A percentile compares a stretch with the other conserved stretches of the same genome.
These are phyloP conservation scores for Fraxinus sp. DNA, from an alignment of 305 asterid genomes.

Conservation along the genomic window DNA sequence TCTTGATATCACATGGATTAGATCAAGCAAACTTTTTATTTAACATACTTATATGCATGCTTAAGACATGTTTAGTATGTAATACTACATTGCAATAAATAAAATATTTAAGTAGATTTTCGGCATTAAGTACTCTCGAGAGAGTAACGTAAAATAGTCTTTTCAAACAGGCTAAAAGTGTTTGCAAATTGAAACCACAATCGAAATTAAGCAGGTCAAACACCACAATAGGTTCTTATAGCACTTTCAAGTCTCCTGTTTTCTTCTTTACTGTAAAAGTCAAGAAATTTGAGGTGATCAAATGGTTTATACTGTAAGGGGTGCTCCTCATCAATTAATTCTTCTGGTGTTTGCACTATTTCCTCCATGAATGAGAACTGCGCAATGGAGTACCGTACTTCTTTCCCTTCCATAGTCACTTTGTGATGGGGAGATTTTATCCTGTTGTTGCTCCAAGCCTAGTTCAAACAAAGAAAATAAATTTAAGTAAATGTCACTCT, in stretches of 20 bases:
- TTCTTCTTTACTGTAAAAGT: constrained; percentile 62
- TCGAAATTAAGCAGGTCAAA: constrained; percentile 18
- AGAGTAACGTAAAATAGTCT: neutral
- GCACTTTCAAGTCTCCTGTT: constrained; percentile 60
- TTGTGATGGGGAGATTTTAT: constrained; percentile 59
- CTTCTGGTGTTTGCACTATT: constrained; percentile 50
- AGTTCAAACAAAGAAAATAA: neutral
- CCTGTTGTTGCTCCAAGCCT: constrained; percentile 81
- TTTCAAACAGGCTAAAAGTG: neutral
- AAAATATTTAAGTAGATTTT: neutral
- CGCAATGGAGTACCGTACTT: constrained; percentile 53
- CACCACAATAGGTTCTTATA: constrained; percentile 63
- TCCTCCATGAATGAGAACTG: constrained; percentile 70
- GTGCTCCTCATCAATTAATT: constrained; percentile 54
- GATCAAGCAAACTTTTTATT: neutral
- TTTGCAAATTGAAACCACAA: neutral
- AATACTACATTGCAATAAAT: neutral
- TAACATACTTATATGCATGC: neutral
- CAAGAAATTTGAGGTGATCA: constrained; percentile 57
- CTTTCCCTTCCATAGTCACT: constrained; percentile 62
- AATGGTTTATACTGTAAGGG: constrained; percentile 56
- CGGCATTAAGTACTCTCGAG: neutral
- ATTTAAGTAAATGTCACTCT: neutral
- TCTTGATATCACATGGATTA: neutral
- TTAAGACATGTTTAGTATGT: neutral